Percentiles rank a stretch among this genome's conserved stretches.
phyloP scores from a whole-genome alignment of 1,139 yeast genomes.

The Pichia sp. region DNA sequence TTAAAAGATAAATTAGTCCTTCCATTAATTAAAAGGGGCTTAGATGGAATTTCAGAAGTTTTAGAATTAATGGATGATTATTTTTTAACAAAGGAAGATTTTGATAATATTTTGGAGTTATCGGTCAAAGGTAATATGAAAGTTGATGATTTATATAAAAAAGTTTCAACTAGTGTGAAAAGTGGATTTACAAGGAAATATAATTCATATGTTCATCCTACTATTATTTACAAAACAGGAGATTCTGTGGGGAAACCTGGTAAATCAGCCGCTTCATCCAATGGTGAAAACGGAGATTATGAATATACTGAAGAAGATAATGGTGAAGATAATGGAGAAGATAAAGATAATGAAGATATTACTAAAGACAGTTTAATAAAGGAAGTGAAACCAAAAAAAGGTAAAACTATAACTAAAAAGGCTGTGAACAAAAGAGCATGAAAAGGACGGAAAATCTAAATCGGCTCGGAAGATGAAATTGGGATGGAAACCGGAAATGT shows the following conservation, averaged over 20 bases:
- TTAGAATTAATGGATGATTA: slow-evolving; percentile 74
- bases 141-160: slow-evolving; percentile 42
- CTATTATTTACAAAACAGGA: slow-evolving; percentile 72
- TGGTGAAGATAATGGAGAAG: slow-evolving; percentile 43
- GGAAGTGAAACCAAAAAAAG: slow-evolving; percentile 5
- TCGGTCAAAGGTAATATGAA: slow-evolving; percentile 55
- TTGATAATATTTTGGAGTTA: slow-evolving; percentile 80
- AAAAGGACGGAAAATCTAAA: not conserved
- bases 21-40: slow-evolving; percentile 50
- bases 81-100: slow-evolving; percentile 81
- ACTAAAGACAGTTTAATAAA: slow-evolving; percentile 37
- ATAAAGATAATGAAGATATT: slow-evolving; percentile 31
- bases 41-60: slow-evolving; percentile 59
- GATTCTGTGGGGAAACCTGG: slow-evolving; percentile 40
- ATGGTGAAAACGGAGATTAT: not conserved
- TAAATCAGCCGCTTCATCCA: no score
- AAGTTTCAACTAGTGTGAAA: slow-evolving; percentile 68
- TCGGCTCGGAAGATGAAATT: not conserved
- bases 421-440: not conserved
- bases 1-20: slow-evolving; percentile 48
- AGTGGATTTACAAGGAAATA: slow-evolving; percentile 81
- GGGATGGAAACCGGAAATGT: no score
- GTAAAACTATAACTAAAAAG: not conserved
- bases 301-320: slow-evolving; percentile 40
- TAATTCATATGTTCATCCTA: slow-evolving; percentile 71